These are phyloP conservation scores for Neospermospora avenae DNA, from an alignment of 2,329 filamentous ascomycete species.

Conservation along the genomic window DNA sequence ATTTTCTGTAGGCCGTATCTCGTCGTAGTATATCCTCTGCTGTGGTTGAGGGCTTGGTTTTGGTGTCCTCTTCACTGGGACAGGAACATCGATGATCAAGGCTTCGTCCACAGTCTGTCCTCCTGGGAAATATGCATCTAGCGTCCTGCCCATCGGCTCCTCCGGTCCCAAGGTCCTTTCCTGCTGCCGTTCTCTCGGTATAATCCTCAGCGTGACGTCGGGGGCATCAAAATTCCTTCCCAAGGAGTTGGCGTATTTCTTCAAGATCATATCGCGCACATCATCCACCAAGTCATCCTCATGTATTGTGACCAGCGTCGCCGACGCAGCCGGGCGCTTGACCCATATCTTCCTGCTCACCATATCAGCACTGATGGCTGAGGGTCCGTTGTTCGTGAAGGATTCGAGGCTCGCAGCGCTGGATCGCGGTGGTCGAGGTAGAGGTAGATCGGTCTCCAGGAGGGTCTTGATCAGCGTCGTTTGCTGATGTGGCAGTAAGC, in stretches of 20 bases:
- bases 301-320: constrained; percentile 79
- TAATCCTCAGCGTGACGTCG: constrained; percentile 77
- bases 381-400: constrained; percentile 32
- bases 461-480: constrained; percentile 50
- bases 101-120: constrained; percentile 89
- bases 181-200: constrained; percentile 61
- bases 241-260: constrained; percentile 91
- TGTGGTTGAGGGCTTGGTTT: constrained; percentile 69
- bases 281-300: constrained; percentile 94
- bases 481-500: constrained; percentile 44
- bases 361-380: constrained; percentile 43
- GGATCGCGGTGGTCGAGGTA: constrained; percentile 35
- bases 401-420: constrained; percentile 35
- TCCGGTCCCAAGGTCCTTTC: constrained; percentile 80
- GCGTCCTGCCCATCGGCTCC: constrained; percentile 71
- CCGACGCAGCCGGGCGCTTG: constrained; percentile 77
- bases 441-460: constrained; percentile 43
- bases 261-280: constrained; percentile 85
- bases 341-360: constrained; percentile 89
- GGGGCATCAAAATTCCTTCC: constrained; percentile 87
- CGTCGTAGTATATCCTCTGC: constrained; percentile 52
- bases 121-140: constrained; percentile 81
- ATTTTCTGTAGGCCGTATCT: constrained; percentile 62
- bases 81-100: constrained; percentile 83
- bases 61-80: constrained; percentile 72